Conservation (phyloP, 2,329 filamentous ascomycete genomes). For the Ascochyta koolunga region DNA sequence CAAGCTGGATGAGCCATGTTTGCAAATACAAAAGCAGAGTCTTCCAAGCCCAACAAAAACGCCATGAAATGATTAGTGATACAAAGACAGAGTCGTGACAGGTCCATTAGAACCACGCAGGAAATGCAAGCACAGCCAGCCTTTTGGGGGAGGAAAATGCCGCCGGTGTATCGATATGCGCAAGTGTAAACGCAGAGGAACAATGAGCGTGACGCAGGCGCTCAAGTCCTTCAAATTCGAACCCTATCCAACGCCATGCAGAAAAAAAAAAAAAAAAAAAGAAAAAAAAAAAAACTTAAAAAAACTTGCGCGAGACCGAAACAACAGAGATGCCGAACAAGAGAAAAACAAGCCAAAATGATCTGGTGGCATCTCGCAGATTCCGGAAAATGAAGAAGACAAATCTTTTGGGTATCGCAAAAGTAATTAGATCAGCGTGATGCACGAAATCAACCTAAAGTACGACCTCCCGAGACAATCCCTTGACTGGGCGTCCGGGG, state of each 20-base stretch:
- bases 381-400: conserved; percentile 17
- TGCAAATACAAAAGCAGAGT: conserved; percentile 13
- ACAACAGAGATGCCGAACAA: conserved; percentile 6
- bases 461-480: conserved; percentile 48
- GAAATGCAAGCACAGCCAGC: conserved; percentile 33
- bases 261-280: too few species aligned
- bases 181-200: conserved; percentile 19
- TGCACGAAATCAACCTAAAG: conserved; percentile 39
- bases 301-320: conserved; percentile 16
- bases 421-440: conserved; percentile 30
- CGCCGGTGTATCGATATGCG: conserved; percentile 24
- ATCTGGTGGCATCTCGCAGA: conserved; percentile 7
- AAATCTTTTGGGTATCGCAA: conserved; percentile 48
- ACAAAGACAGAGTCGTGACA: conserved; percentile 15
- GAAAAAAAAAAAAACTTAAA: too few species aligned
- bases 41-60: conserved; percentile 14
- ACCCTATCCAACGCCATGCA: conserved; percentile 44
- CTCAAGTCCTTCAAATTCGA: conserved; percentile 24
- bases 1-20: conserved; percentile 12
- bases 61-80: conserved; percentile 19
- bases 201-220: conserved; percentile 41
- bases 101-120: conserved; percentile 14
- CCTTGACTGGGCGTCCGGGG: conserved; percentile 47
- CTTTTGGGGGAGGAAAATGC: conserved; percentile 35
- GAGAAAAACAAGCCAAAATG: conserved; percentile 9